These are phyloP conservation scores for Malassezia sympodialis DNA, from an alignment of 1,284 basidiomycete genomes.

Conservation along the genomic window DNA sequence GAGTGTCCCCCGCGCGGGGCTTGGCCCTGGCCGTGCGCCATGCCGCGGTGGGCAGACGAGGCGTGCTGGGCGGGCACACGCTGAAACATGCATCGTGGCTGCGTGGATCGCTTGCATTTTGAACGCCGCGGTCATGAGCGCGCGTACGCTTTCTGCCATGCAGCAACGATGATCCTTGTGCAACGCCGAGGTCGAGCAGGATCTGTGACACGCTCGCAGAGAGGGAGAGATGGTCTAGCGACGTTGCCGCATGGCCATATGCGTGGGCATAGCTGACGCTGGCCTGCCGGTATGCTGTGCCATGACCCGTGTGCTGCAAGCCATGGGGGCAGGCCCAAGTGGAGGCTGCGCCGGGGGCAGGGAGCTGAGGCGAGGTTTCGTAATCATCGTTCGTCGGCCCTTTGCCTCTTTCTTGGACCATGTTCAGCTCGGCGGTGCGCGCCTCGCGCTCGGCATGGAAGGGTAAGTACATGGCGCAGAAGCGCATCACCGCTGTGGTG, in stretches of 20 bases:
- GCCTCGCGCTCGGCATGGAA: slow-evolving; percentile 22
- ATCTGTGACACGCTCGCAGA: neutral
- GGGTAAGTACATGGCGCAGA: slow-evolving; percentile 11
- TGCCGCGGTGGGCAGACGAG: neutral
- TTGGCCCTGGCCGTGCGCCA: neutral
- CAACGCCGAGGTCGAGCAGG: neutral
- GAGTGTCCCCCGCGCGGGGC: neutral
- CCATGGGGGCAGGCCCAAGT: neutral
- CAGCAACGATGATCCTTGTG: slow-evolving; percentile 41
- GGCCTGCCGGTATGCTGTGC: slow-evolving; percentile 12
- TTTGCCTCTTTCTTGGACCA: slow-evolving; percentile 6
- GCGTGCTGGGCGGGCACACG: slow-evolving; percentile 26
- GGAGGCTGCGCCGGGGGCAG: neutral
- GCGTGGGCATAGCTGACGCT: neutral
- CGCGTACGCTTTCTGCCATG: slow-evolving; percentile 44
- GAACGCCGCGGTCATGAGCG: slow-evolving; percentile 37
- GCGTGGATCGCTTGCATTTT: slow-evolving; percentile 43
- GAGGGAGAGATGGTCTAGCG: neutral
- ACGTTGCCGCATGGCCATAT: slow-evolving; percentile 2
- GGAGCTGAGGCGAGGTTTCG: neutral
- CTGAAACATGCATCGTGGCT: slow-evolving; percentile 46
- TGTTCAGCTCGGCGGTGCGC: slow-evolving; percentile 10
- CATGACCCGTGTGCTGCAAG: slow-evolving; percentile 6
- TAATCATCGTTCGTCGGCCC: neutral
- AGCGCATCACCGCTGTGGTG: slow-evolving; percentile 1